Conservation (phyloP, 2,329 filamentous ascomycete genomes). For the Drechslerella stenobrocha region DNA sequence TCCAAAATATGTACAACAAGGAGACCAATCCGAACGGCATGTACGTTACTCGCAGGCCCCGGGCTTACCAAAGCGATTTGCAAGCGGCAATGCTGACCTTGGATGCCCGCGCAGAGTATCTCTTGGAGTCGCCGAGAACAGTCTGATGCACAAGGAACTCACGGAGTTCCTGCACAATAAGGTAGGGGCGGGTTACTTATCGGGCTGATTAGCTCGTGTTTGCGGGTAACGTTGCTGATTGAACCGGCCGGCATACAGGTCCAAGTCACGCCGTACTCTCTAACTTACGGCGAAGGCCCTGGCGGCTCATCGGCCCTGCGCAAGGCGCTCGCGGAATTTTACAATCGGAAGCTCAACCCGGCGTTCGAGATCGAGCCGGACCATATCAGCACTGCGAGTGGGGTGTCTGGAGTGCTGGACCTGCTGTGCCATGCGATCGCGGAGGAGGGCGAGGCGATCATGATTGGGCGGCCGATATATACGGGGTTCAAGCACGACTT, state of each 20-base stretch:
- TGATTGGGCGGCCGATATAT: conserved; percentile 50
- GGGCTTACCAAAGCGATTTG: neutral
- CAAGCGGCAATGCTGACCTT: neutral
- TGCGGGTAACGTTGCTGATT: neutral
- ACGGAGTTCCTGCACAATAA: conserved; percentile 45
- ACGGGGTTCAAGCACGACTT: conserved; percentile 45
- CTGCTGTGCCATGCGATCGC: conserved; percentile 44
- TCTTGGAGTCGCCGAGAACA: conserved; percentile 50
- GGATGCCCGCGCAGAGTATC: conserved; percentile 30
- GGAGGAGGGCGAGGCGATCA: conserved; percentile 49
- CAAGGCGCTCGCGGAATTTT: conserved; percentile 38
- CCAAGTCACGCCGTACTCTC: conserved; percentile 21
- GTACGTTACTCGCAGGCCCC: conserved; percentile 11
- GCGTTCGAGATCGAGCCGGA: conserved; percentile 38
- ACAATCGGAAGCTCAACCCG: conserved; percentile 49
- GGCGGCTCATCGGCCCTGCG: conserved; percentile 41
- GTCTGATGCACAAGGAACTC: conserved; percentile 48
- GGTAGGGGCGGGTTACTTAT: conserved; percentile 18
- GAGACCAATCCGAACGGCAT: conserved; percentile 50
- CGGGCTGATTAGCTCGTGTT: neutral
- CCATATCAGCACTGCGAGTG: conserved; percentile 41
- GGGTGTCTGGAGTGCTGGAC: conserved; percentile 45
- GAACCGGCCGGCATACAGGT: conserved; percentile 12
- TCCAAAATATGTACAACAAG: conserved; percentile 47
- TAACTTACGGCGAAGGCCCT: conserved; percentile 48